Base-by-base conservation (phyloP, 2,329 filamentous ascomycete species). In the Bertia moriformis region DNA sequence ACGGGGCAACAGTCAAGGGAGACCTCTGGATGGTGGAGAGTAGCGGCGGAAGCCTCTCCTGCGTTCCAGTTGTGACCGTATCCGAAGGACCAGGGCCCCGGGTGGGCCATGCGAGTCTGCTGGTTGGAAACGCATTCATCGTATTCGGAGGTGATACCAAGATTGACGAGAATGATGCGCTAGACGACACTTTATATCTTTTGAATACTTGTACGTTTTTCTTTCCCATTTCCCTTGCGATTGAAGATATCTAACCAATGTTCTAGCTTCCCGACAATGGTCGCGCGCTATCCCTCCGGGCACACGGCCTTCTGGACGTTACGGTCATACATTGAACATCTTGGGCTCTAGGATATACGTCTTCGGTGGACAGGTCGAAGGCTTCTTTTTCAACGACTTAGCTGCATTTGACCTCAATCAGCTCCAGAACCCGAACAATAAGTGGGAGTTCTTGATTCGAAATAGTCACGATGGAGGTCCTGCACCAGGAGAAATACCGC, bases 91-190 rank as follows among this genome's bases (percentile, higher is more conserved):
- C 91, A 1, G 88, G 91, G 3, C 91, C 93, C 1, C 76, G 91
- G 63, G 91, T 98, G 39, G 91, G 91, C 3, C 91, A 98, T 62
- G 73, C 89, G 15, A 93, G 88, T 65, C 66, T 98, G 51, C 69
- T 98, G 14, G 91, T 98, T 40, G 93, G 93, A 42, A 98, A 98
- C 59, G 91, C 91, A 1, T 98, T 96, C 57, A 98, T 98, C 49
- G 91, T 98, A 12, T 98, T 96, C 54, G 93, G 91, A 38, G 91
- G 91, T 54, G 93, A 98, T 58, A 98, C 91, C 39, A 98, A 98
- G 60, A 82, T 94, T 55, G 87, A 95, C 40, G 91, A 96, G 52
- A 75, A 77, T 20, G 91, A 98, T 58, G 70, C 84, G 38, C 65
- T 98, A 42, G 91, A 98, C 51, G 89, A 98, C 61, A 96, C 91